Evolutionary conservation across 441 rosid species (phyloP).

Genomic region (Populus hybrid): DNA sequence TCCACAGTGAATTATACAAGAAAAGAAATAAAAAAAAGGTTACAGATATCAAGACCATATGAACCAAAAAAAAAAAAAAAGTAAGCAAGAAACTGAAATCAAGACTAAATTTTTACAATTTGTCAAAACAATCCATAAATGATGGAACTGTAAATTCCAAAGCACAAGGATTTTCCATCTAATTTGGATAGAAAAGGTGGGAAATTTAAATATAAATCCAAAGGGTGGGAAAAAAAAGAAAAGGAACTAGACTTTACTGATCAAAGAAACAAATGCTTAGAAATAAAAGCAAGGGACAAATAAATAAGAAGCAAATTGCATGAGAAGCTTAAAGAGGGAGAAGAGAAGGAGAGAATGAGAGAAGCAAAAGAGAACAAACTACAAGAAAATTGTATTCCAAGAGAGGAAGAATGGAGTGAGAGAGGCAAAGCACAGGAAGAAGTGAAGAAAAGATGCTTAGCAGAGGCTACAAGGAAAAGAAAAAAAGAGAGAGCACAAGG

Average conservation of each 20-base stretch:
- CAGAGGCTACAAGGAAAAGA: conserved; percentile 55
- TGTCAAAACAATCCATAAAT: conserved; percentile 30
- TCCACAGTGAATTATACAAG: conserved; percentile 1
- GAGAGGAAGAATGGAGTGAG: conserved; percentile 24
- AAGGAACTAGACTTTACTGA: conserved; percentile 34
- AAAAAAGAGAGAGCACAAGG: conserved; percentile 24
- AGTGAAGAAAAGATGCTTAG: conserved; percentile 54
- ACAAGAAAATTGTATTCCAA: conserved; percentile 27
- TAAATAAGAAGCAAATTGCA: conserved; percentile 25
- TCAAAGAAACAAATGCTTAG: conserved; percentile 32
- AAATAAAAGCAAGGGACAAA: conserved; percentile 17
- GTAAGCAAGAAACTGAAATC: not conserved
- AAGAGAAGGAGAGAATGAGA: conserved; percentile 22
- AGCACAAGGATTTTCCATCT: conserved; percentile 25
- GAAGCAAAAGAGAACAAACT: conserved; percentile 17
- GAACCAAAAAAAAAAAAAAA: not conserved
- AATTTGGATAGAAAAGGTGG: conserved; percentile 13
- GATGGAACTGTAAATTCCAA: conserved; percentile 13
- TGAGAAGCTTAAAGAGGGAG: conserved; percentile 15
- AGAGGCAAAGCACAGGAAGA: conserved; percentile 17
- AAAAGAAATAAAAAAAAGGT: not conserved
- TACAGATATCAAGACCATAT: not conserved
- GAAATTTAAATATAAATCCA: conserved; percentile 17
- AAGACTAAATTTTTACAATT: conserved; percentile 14
- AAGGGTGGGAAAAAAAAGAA: conserved; percentile 22